A percentile compares a stretch with the other conserved stretches of the same genome.
Conservation (phyloP, 192 early-diverging fungal genomes). For the Gigaspora rosea region DNA sequence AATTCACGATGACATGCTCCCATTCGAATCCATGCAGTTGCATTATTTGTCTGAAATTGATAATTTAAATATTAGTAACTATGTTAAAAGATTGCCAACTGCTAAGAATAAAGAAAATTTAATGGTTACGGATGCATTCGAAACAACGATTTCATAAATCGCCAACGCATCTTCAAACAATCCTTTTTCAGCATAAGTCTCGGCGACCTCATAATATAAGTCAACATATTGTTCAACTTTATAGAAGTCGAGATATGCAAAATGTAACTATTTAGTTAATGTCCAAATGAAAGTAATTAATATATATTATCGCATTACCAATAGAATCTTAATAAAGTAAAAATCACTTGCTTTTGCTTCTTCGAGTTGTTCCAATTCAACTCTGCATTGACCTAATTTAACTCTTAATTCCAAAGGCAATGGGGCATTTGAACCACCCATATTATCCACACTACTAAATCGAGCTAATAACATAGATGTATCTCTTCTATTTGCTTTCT, state of each 20-base stretch:
- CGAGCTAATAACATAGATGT: neutral
- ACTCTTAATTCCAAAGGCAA: conserved; percentile 87
- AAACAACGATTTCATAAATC: conserved; percentile 56
- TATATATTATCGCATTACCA: no score
- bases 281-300: no score
- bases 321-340: no score
- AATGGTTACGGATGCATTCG: conserved; percentile 46
- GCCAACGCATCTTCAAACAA: conserved; percentile 65
- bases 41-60: conserved; percentile 8
- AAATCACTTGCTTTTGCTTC: conserved; percentile 58
- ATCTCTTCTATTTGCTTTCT: conserved; percentile 32
- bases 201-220: conserved; percentile 73
- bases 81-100: neutral
- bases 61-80: neutral
- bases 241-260: conserved; percentile 58
- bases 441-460: conserved; percentile 2
- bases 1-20: conserved; percentile 66
- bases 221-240: conserved; percentile 61
- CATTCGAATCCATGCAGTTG: conserved; percentile 48
- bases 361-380: conserved; percentile 69
- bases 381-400: conserved; percentile 79
- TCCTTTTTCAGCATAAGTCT: conserved; percentile 66
- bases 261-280: conserved; percentile 61
- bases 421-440: conserved; percentile 29
- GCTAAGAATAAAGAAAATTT: conserved; percentile 14